Base-by-base conservation (phyloP, 2,329 filamentous ascomycete species). In the Alternaria sp. region DNA sequence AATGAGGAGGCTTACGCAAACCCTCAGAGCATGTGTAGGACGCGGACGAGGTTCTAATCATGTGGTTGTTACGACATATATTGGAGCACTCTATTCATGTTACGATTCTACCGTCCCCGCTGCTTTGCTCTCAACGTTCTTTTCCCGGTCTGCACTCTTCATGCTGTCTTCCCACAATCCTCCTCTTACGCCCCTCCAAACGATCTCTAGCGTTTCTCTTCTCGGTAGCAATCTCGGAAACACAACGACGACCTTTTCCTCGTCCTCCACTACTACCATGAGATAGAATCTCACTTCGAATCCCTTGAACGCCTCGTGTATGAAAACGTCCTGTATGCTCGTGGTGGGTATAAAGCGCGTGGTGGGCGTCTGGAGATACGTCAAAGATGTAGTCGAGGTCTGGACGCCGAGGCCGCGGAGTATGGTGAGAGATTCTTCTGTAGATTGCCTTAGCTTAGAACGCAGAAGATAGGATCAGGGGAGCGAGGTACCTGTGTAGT, bases 241-340 rank as follows among this genome's bases (percentile, higher is more conserved):
- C 3, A 98, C 93, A n/a, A 99, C 94, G 0, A 98, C 92, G 5
- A 97, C 86, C 67, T 95, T 90, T 55, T 90, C 87, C 80, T 98
- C 94, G 2, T 90, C 93, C 69, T 96, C 91, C 18, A 98, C 93
- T 54, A 98, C 90, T 30, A 98, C 92, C 5, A 92, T 88, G 9
- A 99, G 82, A 74, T 97, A 97, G 74, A 94, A 97, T 41, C 90
- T 84, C 36, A 98, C 93, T 80, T 94, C 92, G 73, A 97, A 97
- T 0, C 94, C 94, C 59, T 88, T 88, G 79, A 98, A 98, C 4
- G 94, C 95, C 82, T 99, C 95, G 77, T 97, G 93, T 52, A 99
- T 92, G 55, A 97, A 88, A 58, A 99, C 90, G 77, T 99, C 95
- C 75, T 92, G 92, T 59, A 99, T 96, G 79, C 92, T 90, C 45